Base-by-base conservation (phyloP, 2,329 filamentous ascomycete genomes). In the Fusarium oxysporum region DNA sequence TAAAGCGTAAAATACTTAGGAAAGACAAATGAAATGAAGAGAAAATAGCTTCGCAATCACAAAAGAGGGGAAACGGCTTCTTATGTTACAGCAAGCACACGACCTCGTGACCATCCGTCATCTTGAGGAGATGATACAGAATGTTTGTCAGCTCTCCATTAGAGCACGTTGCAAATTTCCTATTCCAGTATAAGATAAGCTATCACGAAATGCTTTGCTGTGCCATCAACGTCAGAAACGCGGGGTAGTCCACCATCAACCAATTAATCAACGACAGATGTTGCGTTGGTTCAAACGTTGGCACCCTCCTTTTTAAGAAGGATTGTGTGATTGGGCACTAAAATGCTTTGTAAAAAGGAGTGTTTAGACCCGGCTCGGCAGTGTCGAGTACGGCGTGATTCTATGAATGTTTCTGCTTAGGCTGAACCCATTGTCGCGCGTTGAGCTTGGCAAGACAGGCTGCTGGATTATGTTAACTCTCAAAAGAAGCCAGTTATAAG, bases 151-250 rank as follows among this genome's bases (percentile, higher is more conserved):
- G 66, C 71, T 50, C 23, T 25, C 6, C 14, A 8, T 44, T 38
- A 19, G 23, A 25, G 25, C 50, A 38, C 30, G 38, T 33, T 44
- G 28, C 43, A n/a, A n/a, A 23, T 62, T 71, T 28, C 57, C 71
- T 50, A 25, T 53, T 74, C 25, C 14, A 43, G 61, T 44, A 59
- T 50, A 59, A 71, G 62, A 67, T 66, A 32, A 35, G 59, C 43
- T 25, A 68, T 65, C 59, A 25, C 43, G 43, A 40, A 53, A 38
- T 13, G 40, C 25, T 30, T 19, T 48, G 19, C 16, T 57, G 50
- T 70, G 62, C 61, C 66, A 71, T 72, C 51, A 48, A 45, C 71
- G 71, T 74, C 71, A 74, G 62, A 71, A 70, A 74, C 71, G 71
- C 71, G 71, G 71, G 71, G 71, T 74, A 73, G 53, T 35, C 35